phyloP scores from a whole-genome alignment of 352 stramenopile genomes.

The Pilasporangium apinafurcum region DNA sequence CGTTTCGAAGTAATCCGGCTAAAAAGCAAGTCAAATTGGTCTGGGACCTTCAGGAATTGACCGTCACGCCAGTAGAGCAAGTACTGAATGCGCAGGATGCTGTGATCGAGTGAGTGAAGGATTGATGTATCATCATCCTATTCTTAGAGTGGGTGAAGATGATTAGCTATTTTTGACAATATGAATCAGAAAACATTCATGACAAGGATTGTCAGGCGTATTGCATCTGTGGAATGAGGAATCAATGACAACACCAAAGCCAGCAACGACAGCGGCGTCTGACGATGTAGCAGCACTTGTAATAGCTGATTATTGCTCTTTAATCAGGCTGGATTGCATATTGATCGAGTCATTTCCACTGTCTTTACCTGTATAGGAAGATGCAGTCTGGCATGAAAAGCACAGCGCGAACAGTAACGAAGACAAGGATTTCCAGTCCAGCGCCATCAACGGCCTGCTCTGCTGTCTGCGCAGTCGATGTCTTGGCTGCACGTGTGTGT shows the following conservation, averaged over 20 bases:
- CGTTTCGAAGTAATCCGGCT: slow-evolving; percentile 40
- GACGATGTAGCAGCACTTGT: slow-evolving; percentile 18
- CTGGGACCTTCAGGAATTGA: slow-evolving; percentile 41
- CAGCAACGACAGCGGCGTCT: slow-evolving; percentile 3
- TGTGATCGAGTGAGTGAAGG: too few relatives aligned
- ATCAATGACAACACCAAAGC: not conserved
- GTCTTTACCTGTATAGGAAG: slow-evolving; percentile 19
- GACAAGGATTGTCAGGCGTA: not conserved
- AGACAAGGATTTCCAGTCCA: slow-evolving; percentile 21
- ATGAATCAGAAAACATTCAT: too few relatives aligned
- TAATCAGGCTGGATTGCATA: not conserved
- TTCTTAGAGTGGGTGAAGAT: not conserved
- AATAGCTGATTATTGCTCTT: not conserved
- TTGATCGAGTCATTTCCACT: not conserved
- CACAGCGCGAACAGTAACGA: slow-evolving; percentile 7
- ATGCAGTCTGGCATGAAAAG: slow-evolving; percentile 60
- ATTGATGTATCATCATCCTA: too few relatives aligned
- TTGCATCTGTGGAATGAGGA: not conserved
- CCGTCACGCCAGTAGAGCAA: slow-evolving; percentile 11
- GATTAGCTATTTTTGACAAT: slow-evolving; percentile 1
- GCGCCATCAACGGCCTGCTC: slow-evolving; percentile 35
- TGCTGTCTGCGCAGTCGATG: slow-evolving; percentile 66
- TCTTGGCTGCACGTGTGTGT: slow-evolving; percentile 41
- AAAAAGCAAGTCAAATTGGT: slow-evolving; percentile 21
- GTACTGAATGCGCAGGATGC: too few relatives aligned